Conservation (phyloP, 257 asterid genomes). For the Striga asiatica region DNA sequence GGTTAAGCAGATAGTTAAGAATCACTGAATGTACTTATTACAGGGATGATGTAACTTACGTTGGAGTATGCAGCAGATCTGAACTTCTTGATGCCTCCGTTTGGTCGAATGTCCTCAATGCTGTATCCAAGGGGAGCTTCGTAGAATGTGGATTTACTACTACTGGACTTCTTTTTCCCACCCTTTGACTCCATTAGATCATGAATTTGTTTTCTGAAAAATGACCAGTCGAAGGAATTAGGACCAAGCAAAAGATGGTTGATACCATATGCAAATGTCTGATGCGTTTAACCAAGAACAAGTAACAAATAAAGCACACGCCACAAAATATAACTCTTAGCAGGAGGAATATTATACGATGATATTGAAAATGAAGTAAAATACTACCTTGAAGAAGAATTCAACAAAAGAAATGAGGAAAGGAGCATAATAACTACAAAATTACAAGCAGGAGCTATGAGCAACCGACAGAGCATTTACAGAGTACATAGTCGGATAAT, state of each 20-base stretch:
- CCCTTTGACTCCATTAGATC: conserved; percentile 90
- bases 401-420: not conserved
- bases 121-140: conserved; percentile 93
- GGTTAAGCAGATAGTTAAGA: not conserved
- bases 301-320: not conserved
- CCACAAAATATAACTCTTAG: not conserved
- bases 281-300: not conserved
- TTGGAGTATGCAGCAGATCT: conserved; percentile 97
- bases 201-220: conserved; percentile 36
- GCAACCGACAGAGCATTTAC: not conserved
- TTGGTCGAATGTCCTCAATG: conserved; percentile 90
- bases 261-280: too few species aligned
- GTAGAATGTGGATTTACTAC: conserved; percentile 62
- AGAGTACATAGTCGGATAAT: too few species aligned
- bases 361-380: too few species aligned
- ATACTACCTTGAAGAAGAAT: too few species aligned
- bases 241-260: not conserved
- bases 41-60: conserved; percentile 36
- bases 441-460: not conserved
- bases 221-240: not conserved
- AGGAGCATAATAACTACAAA: not conserved
- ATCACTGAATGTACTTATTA: too few species aligned
- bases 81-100: conserved; percentile 93
- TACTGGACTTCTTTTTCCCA: conserved; percentile 77
- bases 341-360: not conserved